Conservation (phyloP, 2,329 filamentous ascomycete genomes). For the Paramyrothecium roridum region DNA sequence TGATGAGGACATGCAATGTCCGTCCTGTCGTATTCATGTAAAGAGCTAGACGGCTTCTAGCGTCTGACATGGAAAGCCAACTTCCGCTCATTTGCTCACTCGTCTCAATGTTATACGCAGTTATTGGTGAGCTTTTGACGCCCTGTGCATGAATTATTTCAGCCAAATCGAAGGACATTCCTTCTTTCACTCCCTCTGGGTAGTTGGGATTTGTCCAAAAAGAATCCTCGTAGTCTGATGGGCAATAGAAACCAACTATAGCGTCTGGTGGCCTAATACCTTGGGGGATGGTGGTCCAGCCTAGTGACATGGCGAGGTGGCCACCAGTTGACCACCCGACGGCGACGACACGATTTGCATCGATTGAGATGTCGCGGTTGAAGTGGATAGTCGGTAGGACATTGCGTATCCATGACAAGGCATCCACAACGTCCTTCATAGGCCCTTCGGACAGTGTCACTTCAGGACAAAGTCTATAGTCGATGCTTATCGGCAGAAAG, state of each 20-base stretch:
- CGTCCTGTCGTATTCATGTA: constrained; percentile 40
- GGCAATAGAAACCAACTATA: constrained; percentile 43
- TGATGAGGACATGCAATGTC: constrained; percentile 30
- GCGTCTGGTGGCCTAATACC: constrained; percentile 35
- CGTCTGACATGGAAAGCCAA: constrained; percentile 22
- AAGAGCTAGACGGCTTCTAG: constrained; percentile 31
- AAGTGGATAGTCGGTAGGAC: constrained; percentile 19
- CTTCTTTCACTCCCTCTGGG: constrained; percentile 6
- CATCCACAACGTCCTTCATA: constrained; percentile 40
- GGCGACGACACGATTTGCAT: constrained; percentile 26
- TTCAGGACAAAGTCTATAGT: constrained; percentile 50
- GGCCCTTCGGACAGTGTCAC: constrained; percentile 40
- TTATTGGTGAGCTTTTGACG: constrained; percentile 19
- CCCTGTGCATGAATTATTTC: constrained; percentile 10
- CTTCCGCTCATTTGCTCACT: constrained; percentile 6
- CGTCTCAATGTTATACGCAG: constrained; percentile 4
- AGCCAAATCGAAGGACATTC: constrained; percentile 18
- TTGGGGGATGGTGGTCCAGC: constrained; percentile 25
- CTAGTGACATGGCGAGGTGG: constrained; percentile 38
- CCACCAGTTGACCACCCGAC: constrained; percentile 50
- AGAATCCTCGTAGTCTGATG: constrained; percentile 29
- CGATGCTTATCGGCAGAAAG: constrained; percentile 44
- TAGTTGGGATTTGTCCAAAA: constrained; percentile 14
- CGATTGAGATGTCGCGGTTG: constrained; percentile 11
- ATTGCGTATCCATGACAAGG: constrained; percentile 34